Percentiles rank a stretch among this genome's conserved stretches.
Evolutionary conservation across 2,329 filamentous ascomycete species (phyloP).

Genomic region (Ampelomyces quisqualis): DNA sequence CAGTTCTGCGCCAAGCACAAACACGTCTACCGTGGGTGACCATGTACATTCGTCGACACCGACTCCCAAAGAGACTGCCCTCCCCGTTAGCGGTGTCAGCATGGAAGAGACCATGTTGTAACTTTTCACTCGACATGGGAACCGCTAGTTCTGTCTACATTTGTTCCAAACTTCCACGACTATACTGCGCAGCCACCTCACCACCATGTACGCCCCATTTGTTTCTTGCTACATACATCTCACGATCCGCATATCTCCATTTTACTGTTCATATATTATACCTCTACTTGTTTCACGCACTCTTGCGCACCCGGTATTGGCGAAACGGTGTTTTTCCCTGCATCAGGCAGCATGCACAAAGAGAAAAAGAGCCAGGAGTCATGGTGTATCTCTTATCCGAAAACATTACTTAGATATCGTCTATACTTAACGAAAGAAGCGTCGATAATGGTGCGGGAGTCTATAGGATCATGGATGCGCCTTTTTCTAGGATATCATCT

Average conservation of each 20-base stretch:
- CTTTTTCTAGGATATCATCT: constrained; percentile 4
- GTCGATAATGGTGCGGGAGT: constrained; percentile 1
- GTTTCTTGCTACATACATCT: constrained; percentile 9
- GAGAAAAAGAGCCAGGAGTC: constrained; percentile 1
- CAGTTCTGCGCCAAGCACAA: constrained; percentile 64
- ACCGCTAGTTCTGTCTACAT: constrained; percentile 1
- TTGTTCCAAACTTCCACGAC: constrained; percentile 2
- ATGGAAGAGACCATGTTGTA: constrained; percentile 17
- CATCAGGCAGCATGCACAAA: constrained; percentile 3
- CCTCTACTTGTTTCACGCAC: neutral
- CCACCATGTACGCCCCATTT: constrained; percentile 1
- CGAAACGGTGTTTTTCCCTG: constrained; percentile 1
- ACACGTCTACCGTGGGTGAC: constrained; percentile 56
- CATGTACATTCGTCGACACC: constrained; percentile 34
- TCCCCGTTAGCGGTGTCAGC: constrained; percentile 16
- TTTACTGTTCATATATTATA: constrained; percentile 34
- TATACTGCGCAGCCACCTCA: constrained; percentile 1
- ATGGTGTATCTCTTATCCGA: neutral
- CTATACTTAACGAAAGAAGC: neutral
- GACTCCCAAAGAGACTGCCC: constrained; percentile 12
- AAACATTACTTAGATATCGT: constrained; percentile 1
- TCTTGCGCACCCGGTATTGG: constrained; percentile 1
- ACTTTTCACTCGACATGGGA: neutral
- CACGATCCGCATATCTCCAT: constrained; percentile 14
- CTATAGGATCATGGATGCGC: neutral